phyloP scores from a whole-genome alignment of 148 eudicot genomes.

The Chenopodium berlandieri region DNA sequence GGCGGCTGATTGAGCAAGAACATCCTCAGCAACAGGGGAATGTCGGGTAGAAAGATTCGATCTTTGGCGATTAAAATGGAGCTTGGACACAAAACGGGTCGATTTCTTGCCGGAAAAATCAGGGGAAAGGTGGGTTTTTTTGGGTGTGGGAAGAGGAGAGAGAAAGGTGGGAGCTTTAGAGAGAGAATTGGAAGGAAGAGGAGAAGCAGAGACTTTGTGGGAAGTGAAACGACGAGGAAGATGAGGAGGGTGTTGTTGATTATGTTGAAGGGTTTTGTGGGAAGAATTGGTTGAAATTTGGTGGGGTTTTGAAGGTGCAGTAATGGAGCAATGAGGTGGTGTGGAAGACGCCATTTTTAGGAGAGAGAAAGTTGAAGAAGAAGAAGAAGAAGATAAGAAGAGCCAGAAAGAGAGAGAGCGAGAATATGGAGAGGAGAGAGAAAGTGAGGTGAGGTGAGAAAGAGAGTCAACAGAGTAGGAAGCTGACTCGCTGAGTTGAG shows the following conservation, averaged over 20 bases:
- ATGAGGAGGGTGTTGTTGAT: constrained; percentile 16
- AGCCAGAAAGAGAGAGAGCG: constrained; percentile 3
- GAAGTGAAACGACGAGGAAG: constrained; percentile 36
- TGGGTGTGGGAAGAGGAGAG: constrained; percentile 27
- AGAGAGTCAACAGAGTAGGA: constrained; percentile 12
- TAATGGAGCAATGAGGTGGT: constrained; percentile 60
- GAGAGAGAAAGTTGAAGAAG: constrained; percentile 9
- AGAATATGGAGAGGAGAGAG: constrained; percentile 9
- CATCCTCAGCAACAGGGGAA: constrained; percentile 54
- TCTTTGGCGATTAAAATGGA: constrained; percentile 76
- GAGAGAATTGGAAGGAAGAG: constrained; percentile 20
- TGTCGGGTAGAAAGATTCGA: constrained; percentile 47
- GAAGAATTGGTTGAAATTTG: constrained; percentile 37
- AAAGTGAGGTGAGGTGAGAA: constrained; percentile 5
- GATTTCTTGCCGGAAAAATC: constrained; percentile 84
- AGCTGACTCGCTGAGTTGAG: neutral
- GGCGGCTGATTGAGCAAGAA: constrained; percentile 35
- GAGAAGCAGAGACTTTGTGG: constrained; percentile 36
- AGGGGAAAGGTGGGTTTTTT: constrained; percentile 50
- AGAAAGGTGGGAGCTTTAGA: constrained; percentile 21
- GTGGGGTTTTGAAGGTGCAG: constrained; percentile 54
- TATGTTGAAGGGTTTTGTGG: constrained; percentile 32
- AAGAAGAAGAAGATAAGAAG: constrained; percentile 22
- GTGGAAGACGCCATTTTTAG: constrained; percentile 78
- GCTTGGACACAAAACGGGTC: constrained; percentile 82